A percentile compares a stretch with the other conserved stretches of the same genome.
Evolutionary conservation across 2,329 filamentous ascomycete species (phyloP).

Genomic region (Aquanectria penicillioides): DNA sequence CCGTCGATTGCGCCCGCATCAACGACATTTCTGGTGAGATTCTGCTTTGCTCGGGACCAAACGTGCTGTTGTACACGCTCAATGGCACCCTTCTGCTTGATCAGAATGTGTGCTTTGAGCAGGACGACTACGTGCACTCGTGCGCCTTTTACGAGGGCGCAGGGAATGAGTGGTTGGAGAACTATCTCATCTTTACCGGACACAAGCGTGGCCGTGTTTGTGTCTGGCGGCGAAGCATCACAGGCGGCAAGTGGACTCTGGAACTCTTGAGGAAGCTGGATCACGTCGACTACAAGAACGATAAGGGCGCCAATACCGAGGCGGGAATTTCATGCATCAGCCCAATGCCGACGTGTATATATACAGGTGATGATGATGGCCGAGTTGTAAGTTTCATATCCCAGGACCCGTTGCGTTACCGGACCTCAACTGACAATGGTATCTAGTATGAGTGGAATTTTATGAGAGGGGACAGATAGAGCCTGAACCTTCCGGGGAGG

Average conservation of each 20-base stretch:
- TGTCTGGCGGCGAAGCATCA: conserved; percentile 70
- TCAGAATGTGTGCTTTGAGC: conserved; percentile 77
- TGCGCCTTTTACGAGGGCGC: conserved; percentile 94
- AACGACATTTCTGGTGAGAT: conserved; percentile 94
- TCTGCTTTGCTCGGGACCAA: conserved; percentile 80
- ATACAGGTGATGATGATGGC: conserved; percentile 94
- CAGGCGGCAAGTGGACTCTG: conserved; percentile 74
- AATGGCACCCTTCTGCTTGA: conserved; percentile 87
- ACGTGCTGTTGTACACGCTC: conserved; percentile 83
- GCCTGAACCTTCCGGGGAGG: conserved; percentile 39
- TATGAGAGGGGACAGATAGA: conserved; percentile 66
- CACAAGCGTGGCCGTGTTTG: conserved; percentile 87
- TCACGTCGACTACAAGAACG: conserved; percentile 75
- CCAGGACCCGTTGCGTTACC: not conserved
- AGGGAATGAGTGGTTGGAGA: conserved; percentile 91
- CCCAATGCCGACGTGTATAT: conserved; percentile 84
- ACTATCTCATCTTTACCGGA: conserved; percentile 87
- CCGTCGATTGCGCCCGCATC: conserved; percentile 80
- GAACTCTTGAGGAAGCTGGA: conserved; percentile 84
- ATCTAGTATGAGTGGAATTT: conserved; percentile 72
- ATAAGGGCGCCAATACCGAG: conserved; percentile 65
- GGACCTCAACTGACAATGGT: conserved; percentile 18
- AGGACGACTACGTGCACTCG: conserved; percentile 80
- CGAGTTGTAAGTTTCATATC: conserved; percentile 72
- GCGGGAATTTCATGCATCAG: conserved; percentile 87